These are phyloP conservation scores for Phaeosphaeriaceae sp. DNA, from an alignment of 2,329 filamentous ascomycete species.

Conservation along the genomic window DNA sequence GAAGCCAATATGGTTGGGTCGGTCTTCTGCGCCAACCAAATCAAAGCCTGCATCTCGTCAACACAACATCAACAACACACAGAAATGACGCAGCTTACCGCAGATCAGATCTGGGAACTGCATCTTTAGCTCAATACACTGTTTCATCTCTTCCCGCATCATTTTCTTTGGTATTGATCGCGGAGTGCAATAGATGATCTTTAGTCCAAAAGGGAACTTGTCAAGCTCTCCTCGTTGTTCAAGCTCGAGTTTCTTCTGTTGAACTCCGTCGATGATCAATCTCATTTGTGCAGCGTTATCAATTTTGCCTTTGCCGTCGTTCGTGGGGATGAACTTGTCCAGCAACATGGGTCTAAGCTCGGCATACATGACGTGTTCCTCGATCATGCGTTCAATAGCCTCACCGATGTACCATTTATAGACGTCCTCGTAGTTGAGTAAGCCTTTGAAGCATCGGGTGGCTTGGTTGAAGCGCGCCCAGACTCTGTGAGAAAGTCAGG, in stretches of 20 bases:
- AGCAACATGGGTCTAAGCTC: slow-evolving; percentile 76
- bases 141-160: slow-evolving; percentile 62
- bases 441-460: slow-evolving; percentile 75
- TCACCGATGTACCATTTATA: slow-evolving; percentile 67
- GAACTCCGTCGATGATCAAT: slow-evolving; percentile 55
- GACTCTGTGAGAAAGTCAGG: slow-evolving; percentile 38
- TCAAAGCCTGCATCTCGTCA: slow-evolving; percentile 65
- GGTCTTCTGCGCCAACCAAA: slow-evolving; percentile 71
- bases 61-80: not conserved
- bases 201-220: slow-evolving; percentile 68
- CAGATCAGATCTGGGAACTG: slow-evolving; percentile 67
- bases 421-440: slow-evolving; percentile 71
- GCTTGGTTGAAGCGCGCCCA: slow-evolving; percentile 71
- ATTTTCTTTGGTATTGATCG: slow-evolving; percentile 61
- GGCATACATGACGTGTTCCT: slow-evolving; percentile 73
- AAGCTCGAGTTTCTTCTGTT: slow-evolving; percentile 54
- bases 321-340: slow-evolving; percentile 66
- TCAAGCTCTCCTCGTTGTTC: slow-evolving; percentile 42
- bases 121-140: slow-evolving; percentile 68
- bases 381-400: slow-evolving; percentile 67
- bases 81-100: slow-evolving; percentile 54
- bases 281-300: slow-evolving; percentile 66
- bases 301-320: slow-evolving; percentile 62
- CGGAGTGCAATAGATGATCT: slow-evolving; percentile 75
- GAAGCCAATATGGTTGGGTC: slow-evolving; percentile 65